A percentile compares a stretch with the other conserved stretches of the same genome.
These are phyloP conservation scores for Ustilago esculenta DNA, from an alignment of 1,284 basidiomycete species.

Conservation along the genomic window DNA sequence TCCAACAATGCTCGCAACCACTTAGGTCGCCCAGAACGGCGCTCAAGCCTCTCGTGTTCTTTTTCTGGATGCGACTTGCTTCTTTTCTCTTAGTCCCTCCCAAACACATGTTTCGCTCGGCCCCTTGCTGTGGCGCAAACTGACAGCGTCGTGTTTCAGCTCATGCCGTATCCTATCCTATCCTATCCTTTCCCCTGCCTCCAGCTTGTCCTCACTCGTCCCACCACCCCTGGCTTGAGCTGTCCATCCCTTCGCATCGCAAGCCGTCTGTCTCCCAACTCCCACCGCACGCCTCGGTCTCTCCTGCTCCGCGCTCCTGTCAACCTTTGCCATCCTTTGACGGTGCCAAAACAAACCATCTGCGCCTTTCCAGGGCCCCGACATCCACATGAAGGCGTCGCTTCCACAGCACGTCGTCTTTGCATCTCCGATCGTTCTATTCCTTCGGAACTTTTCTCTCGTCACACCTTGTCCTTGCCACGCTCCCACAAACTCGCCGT, in stretches of 20 bases:
- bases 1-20: constrained; percentile 14
- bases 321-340: constrained; percentile 1
- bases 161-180: constrained; percentile 20
- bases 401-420: not conserved
- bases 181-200: constrained; percentile 19
- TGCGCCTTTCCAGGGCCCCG: no score
- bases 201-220: constrained; percentile 23
- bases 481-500: not conserved
- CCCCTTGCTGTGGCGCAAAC: constrained; percentile 18
- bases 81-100: not conserved
- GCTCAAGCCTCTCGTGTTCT: not conserved
- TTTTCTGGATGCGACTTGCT: not conserved
- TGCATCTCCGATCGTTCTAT: constrained; percentile 3
- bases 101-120: not conserved
- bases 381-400: not conserved
- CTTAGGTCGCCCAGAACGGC: constrained; percentile 1
- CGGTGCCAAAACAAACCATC: no score
- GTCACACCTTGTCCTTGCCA: constrained; percentile 5
- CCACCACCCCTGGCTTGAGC: constrained; percentile 18
- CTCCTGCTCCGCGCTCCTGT: not conserved
- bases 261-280: not conserved
- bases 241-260: constrained; percentile 12
- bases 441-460: constrained; percentile 35
- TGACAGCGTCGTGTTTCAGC: constrained; percentile 12
- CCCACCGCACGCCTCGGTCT: no score